Conservation (phyloP, 1,284 basidiomycete genomes). For the Veloboletus limbatus region DNA sequence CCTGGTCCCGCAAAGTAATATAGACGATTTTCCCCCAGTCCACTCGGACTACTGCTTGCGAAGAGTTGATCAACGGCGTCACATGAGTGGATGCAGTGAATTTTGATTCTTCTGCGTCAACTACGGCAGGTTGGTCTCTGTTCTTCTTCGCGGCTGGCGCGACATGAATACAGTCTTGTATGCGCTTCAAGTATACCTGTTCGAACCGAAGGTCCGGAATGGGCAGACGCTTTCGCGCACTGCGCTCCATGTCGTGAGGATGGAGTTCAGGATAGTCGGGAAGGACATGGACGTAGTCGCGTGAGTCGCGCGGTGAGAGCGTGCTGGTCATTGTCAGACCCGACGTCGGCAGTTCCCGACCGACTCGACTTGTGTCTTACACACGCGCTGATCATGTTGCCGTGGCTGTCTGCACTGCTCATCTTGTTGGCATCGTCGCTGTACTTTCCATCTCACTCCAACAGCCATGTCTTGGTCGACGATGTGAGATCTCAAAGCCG, state of each 20-base stretch:
- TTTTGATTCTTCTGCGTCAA: constrained; percentile 19
- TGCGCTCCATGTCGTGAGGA: constrained; percentile 13
- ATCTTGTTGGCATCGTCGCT: constrained; percentile 23
- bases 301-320: constrained; percentile 16
- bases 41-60: constrained; percentile 42
- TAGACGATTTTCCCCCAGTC: constrained; percentile 61
- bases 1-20: constrained; percentile 65
- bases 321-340: constrained; percentile 25
- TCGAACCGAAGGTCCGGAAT: constrained; percentile 76
- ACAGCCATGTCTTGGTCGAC: constrained; percentile 18
- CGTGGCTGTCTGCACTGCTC: constrained; percentile 21
- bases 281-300: constrained; percentile 9
- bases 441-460: constrained; percentile 27
- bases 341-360: constrained; percentile 20
- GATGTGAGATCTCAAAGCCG: constrained; percentile 2
- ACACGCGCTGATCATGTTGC: no score
- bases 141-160: constrained; percentile 33
- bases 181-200: constrained; percentile 59
- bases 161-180: constrained; percentile 52
- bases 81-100: constrained; percentile 18
- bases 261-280: constrained; percentile 18
- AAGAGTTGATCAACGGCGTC: constrained; percentile 21
- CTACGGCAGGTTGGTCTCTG: constrained; percentile 10
- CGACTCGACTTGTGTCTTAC: no score
- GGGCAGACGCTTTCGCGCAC: constrained; percentile 36